Conservation (phyloP, 1,284 basidiomycete genomes). For the Boletus semigastroideus region DNA sequence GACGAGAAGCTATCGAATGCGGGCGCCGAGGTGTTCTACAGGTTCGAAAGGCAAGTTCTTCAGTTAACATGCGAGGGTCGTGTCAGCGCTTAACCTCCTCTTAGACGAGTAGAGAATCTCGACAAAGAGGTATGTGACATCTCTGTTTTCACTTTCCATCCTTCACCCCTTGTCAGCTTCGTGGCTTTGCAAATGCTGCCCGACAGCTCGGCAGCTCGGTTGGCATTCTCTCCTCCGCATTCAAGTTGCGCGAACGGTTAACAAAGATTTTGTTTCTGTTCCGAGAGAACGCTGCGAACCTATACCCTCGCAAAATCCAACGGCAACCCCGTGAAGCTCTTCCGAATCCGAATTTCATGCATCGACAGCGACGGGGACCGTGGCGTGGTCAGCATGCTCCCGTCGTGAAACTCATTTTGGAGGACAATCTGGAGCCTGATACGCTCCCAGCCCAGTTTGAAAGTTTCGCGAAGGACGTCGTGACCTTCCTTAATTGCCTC, state of each 20-base stretch:
- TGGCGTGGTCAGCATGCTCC: slow-evolving; percentile 30
- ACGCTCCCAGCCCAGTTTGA: slow-evolving; percentile 39
- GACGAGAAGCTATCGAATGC: slow-evolving; percentile 36
- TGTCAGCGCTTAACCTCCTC: background rate
- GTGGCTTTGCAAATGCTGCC: slow-evolving; percentile 36
- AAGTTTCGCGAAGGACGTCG: slow-evolving; percentile 48
- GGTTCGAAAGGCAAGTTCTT: slow-evolving; percentile 34
- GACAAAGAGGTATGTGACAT: slow-evolving; percentile 33
- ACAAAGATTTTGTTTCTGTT: slow-evolving; percentile 37
- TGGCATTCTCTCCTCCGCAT: slow-evolving; percentile 36
- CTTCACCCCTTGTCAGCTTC: slow-evolving; percentile 27
- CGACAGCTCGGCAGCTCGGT: slow-evolving; percentile 36
- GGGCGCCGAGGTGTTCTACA: slow-evolving; percentile 33
- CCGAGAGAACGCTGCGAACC: slow-evolving; percentile 35
- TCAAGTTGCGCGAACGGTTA: slow-evolving; percentile 35
- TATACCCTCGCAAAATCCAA: slow-evolving; percentile 33
- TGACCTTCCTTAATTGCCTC: slow-evolving; percentile 50
- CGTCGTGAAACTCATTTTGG: slow-evolving; percentile 25
- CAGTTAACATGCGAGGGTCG: background rate
- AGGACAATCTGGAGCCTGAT: slow-evolving; percentile 34
- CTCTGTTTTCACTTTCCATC: background rate
- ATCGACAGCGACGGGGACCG: slow-evolving; percentile 31
- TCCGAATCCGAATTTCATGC: slow-evolving; percentile 38
- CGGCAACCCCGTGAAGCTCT: slow-evolving; percentile 34
- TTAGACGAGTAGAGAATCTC: slow-evolving; percentile 33